A percentile compares a stretch with the other conserved stretches of the same genome.
These are phyloP conservation scores for Pouteria campechiana DNA, from an alignment of 179 eudicot genomes.

Conservation along the genomic window DNA sequence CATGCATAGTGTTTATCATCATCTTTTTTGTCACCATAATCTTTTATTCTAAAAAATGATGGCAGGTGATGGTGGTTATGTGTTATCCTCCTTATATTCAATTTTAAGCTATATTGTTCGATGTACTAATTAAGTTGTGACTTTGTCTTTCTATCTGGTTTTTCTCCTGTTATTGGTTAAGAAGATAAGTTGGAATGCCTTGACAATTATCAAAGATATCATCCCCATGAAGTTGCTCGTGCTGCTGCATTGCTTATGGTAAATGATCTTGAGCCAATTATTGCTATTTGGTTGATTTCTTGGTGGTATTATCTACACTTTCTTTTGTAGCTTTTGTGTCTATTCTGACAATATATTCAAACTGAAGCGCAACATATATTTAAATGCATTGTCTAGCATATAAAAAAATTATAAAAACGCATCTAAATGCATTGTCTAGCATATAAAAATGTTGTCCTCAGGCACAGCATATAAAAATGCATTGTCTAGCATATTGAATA, in stretches of 20 bases:
- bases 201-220: slow-evolving; percentile 54
- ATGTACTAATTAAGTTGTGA: background rate
- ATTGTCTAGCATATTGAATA: no score
- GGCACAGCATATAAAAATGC: no score
- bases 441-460: no score
- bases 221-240: slow-evolving; percentile 91
- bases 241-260: slow-evolving; percentile 92
- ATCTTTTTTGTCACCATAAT: no score
- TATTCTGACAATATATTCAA: no score
- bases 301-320: background rate
- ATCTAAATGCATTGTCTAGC: no score
- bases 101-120: background rate
- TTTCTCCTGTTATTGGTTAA: slow-evolving; percentile 4
- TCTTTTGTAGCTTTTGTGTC: background rate
- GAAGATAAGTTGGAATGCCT: slow-evolving; percentile 33
- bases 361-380: no score
- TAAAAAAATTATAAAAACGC: no score
- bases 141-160: background rate
- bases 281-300: background rate
- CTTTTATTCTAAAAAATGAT: background rate
- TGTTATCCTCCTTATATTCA: background rate
- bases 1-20: no score
- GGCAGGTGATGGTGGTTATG: background rate
- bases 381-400: no score
- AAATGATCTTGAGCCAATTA: slow-evolving; percentile 15